phyloP scores from a whole-genome alignment of 2,329 filamentous ascomycete genomes.

The Pseudocercospora cruenta region DNA sequence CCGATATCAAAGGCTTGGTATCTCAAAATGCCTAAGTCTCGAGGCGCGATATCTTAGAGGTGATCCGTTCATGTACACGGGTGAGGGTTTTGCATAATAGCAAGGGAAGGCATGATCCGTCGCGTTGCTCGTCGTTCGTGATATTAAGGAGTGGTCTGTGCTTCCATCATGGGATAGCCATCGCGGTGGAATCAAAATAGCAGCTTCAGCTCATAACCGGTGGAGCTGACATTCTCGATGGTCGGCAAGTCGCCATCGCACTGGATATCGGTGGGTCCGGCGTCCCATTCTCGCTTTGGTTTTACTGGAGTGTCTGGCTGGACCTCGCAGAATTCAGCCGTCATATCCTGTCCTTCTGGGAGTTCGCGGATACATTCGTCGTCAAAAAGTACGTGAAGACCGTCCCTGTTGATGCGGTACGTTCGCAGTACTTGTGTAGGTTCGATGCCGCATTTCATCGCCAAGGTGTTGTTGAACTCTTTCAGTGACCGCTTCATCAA shows the following conservation, averaged over 20 bases:
- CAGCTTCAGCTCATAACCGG: slow-evolving; percentile 54
- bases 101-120: slow-evolving; percentile 20
- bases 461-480: slow-evolving; percentile 73
- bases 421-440: slow-evolving; percentile 70
- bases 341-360: slow-evolving; percentile 89
- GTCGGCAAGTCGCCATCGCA: slow-evolving; percentile 53
- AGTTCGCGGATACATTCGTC: slow-evolving; percentile 85
- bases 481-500: slow-evolving; percentile 73
- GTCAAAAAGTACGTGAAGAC: slow-evolving; percentile 83
- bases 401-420: slow-evolving; percentile 72
- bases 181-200: slow-evolving; percentile 44
- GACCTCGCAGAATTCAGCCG: slow-evolving; percentile 69
- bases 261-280: slow-evolving; percentile 51
- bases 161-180: slow-evolving; percentile 7
- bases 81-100: slow-evolving; percentile 10
- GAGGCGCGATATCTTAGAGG: slow-evolving; percentile 27
- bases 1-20: slow-evolving; percentile 35
- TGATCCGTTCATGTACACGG: slow-evolving; percentile 27
- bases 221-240: slow-evolving; percentile 48
- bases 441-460: slow-evolving; percentile 80
- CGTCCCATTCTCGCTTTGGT: slow-evolving; percentile 55
- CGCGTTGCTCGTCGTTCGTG: slow-evolving; percentile 28
- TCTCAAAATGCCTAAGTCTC: slow-evolving; percentile 23
- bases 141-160: slow-evolving; percentile 21
- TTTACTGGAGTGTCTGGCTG: slow-evolving; percentile 49